phyloP scores from a whole-genome alignment of 768 basidiomycete genomes.

The Tricholoma terreum region DNA sequence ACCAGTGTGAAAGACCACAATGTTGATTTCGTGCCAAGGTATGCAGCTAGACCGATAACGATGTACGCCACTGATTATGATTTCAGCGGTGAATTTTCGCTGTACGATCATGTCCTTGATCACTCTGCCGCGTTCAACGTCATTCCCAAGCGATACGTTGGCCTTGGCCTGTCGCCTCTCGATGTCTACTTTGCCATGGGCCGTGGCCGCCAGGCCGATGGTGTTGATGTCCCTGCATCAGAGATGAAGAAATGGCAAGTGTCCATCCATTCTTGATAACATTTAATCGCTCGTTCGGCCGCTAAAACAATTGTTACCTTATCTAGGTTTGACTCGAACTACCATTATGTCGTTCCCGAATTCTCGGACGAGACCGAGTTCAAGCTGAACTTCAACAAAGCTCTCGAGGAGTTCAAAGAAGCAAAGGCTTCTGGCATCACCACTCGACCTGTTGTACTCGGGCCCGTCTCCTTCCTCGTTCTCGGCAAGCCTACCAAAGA shows the following conservation, averaged over 20 bases:
- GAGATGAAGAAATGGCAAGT: slow-evolving; percentile 99
- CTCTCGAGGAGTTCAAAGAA: slow-evolving; percentile 90
- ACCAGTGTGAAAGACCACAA: slow-evolving; percentile 76
- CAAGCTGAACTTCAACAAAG: slow-evolving; percentile 95
- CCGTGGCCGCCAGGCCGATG: slow-evolving; percentile 92
- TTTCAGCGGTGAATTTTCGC: slow-evolving; percentile 91
- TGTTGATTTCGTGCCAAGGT: slow-evolving; percentile 94
- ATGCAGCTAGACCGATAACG: slow-evolving; percentile 22
- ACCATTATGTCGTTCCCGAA: slow-evolving; percentile 98
- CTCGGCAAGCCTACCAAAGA: slow-evolving; percentile 91
- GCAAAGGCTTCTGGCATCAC: slow-evolving; percentile 84
- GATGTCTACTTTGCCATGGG: slow-evolving; percentile 99
- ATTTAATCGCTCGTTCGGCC: slow-evolving; percentile 1
- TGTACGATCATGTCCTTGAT: slow-evolving; percentile 98
- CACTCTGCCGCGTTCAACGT: slow-evolving; percentile 95
- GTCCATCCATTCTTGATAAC: background rate
- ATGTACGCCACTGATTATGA: slow-evolving; percentile 15
- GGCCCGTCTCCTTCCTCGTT: slow-evolving; percentile 92
- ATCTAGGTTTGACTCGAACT: slow-evolving; percentile 94
- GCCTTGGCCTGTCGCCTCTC: slow-evolving; percentile 80
- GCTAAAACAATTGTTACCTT: slow-evolving; percentile 6
- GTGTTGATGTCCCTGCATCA: slow-evolving; percentile 93
- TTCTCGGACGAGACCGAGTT: slow-evolving; percentile 88
- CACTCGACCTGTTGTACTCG: slow-evolving; percentile 95
- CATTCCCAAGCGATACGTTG: slow-evolving; percentile 91